phyloP scores from a whole-genome alignment of 2,329 filamentous ascomycete genomes.

The Aureobasidium sp. region DNA sequence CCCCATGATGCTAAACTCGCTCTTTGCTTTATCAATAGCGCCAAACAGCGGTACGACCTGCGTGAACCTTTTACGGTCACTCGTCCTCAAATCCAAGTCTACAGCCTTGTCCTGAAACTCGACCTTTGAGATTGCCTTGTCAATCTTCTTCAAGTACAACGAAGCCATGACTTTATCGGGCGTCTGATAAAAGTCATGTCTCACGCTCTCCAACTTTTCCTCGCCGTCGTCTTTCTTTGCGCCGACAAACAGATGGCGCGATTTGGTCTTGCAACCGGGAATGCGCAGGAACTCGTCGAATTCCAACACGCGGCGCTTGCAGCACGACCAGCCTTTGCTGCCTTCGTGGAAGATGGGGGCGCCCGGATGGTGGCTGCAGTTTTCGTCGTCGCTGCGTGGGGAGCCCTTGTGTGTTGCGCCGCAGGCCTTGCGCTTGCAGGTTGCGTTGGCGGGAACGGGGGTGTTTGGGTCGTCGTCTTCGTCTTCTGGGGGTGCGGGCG shows the following conservation, averaged over 20 bases:
- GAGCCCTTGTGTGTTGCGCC: conserved; percentile 58
- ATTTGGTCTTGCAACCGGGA: conserved; percentile 77
- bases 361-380: conserved; percentile 84
- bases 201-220: conserved; percentile 70
- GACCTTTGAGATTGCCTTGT: conserved; percentile 69
- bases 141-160: conserved; percentile 95
- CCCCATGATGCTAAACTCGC: conserved; percentile 72
- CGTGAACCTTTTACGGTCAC: conserved; percentile 76
- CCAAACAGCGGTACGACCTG: conserved; percentile 69
- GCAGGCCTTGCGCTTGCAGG: conserved; percentile 74
- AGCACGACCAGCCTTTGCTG: conserved; percentile 96
- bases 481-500: conserved; percentile 60
- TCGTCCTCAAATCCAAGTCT: conserved; percentile 75
- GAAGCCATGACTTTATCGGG: conserved; percentile 76
- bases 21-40: conserved; percentile 66
- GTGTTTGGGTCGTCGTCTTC: conserved; percentile 78
- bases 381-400: conserved; percentile 58
- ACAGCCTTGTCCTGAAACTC: conserved; percentile 58
- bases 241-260: conserved; percentile 76
- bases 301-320: conserved; percentile 88
- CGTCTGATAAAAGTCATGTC: conserved; percentile 94
- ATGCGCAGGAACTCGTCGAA: conserved; percentile 99
- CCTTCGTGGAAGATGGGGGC: conserved; percentile 94
- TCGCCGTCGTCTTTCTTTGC: conserved; percentile 57
- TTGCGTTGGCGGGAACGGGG: conserved; percentile 64